Conservation (phyloP, 495 filamentous ascomycete species). For the Penicillium fimorum region DNA sequence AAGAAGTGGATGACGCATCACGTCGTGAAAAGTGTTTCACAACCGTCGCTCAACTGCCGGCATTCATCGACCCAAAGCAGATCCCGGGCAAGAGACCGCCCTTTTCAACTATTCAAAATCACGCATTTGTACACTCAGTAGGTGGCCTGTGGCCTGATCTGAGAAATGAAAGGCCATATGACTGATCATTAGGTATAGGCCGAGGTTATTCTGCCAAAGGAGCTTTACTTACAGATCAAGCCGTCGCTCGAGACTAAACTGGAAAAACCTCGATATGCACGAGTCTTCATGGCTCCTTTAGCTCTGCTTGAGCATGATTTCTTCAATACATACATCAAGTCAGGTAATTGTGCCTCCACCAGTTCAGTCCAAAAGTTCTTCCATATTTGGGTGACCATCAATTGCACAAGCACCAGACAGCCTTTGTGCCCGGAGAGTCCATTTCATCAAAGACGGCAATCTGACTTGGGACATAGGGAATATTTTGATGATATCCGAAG, state of each 20-base stretch:
- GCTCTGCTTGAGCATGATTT: conserved; percentile 74
- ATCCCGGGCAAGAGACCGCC: conserved; percentile 69
- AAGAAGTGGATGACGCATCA: conserved; percentile 53
- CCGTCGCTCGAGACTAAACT: conserved; percentile 49
- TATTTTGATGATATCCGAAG: conserved; percentile 89
- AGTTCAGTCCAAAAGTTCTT: background rate
- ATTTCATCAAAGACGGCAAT: background rate
- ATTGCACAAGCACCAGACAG: background rate
- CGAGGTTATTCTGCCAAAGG: conserved; percentile 72
- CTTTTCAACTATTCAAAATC: conserved; percentile 64
- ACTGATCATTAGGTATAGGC: conserved; percentile 48
- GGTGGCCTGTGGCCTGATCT: conserved; percentile 5
- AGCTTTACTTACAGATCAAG: conserved; percentile 58
- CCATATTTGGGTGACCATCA: background rate
- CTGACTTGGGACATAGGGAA: conserved; percentile 56
- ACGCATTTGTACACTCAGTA: conserved; percentile 79
- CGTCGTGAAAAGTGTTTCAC: conserved; percentile 71
- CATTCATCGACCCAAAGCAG: conserved; percentile 67
- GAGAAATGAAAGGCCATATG: background rate
- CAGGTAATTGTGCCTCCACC: conserved; percentile 52
- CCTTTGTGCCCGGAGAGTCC: background rate
- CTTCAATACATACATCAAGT: conserved; percentile 83
- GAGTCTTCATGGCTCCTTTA: conserved; percentile 71
- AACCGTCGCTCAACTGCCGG: conserved; percentile 60
- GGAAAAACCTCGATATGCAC: conserved; percentile 54